Percentiles rank a stretch among this genome's conserved stretches.
Conservation (phyloP, 148 eudicot genomes). For the Chenopodium suecicum region DNA sequence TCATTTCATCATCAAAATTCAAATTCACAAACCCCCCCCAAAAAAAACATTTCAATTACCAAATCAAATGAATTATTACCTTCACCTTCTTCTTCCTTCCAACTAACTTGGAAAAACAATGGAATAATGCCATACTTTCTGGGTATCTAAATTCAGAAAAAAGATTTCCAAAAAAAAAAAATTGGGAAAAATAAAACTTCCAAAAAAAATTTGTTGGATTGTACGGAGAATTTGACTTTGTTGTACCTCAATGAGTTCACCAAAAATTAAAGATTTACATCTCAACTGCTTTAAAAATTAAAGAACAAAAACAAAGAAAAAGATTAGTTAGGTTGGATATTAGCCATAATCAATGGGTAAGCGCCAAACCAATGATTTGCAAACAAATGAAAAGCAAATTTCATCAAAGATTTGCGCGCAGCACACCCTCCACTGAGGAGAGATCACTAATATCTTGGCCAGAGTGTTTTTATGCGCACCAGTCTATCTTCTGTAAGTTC, state of each 20-base stretch:
- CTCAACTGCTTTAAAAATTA: constrained; percentile 6
- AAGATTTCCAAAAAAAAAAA: neutral
- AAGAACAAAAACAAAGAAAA: constrained; percentile 7
- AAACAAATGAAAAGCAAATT: constrained; percentile 35
- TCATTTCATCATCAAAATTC: neutral
- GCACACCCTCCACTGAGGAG: constrained; percentile 41
- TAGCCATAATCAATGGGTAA: constrained; percentile 91
- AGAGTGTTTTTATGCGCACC: constrained; percentile 47
- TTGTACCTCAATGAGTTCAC: neutral
- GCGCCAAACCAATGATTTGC: constrained; percentile 50
- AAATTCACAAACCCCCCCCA: neutral
- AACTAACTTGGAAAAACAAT: constrained; percentile 44
- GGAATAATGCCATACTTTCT: constrained; percentile 43
- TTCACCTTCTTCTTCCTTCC: constrained; percentile 53
- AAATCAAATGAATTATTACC: constrained; percentile 37
- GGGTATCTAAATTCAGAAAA: neutral
- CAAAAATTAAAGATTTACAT: constrained; percentile 25
- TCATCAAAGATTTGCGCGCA: constrained; percentile 24
- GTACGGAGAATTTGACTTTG: neutral
- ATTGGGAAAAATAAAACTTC: constrained; percentile 1
- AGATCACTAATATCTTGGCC: constrained; percentile 52
- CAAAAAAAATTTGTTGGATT: neutral
- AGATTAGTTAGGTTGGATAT: constrained; percentile 24
- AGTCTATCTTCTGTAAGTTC: constrained; percentile 44
- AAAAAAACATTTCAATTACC: neutral